Conservation (phyloP, 2,329 filamentous ascomycete genomes). For the Byssothecium circinans region DNA sequence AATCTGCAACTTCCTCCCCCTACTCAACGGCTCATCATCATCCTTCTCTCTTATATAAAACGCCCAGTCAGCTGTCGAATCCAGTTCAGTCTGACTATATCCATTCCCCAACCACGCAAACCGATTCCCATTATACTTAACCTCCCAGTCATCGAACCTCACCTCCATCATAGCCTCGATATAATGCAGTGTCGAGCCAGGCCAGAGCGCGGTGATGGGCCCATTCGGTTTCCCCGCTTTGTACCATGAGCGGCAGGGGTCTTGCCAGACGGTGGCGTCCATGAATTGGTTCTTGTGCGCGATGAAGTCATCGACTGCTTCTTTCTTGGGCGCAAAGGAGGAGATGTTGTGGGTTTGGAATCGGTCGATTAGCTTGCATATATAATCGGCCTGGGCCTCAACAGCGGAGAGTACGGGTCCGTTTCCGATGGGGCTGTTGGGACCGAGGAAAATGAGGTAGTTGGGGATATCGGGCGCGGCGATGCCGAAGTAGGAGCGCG, state of each 20-base stretch:
- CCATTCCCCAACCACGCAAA: conserved; percentile 46
- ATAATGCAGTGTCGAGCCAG: conserved; percentile 53
- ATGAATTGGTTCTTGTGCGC: conserved; percentile 51
- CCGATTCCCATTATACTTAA: conserved; percentile 43
- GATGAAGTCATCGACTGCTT: conserved; percentile 55
- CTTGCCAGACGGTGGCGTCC: conserved; percentile 50
- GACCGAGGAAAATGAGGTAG: conserved; percentile 47
- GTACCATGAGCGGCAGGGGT: conserved; percentile 51
- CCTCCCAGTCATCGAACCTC: conserved; percentile 52
- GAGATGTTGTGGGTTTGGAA: conserved; percentile 53
- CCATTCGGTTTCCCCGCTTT: conserved; percentile 37
- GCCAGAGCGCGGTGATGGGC: conserved; percentile 47
- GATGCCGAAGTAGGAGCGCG: conserved; percentile 51
- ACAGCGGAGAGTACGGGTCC: conserved; percentile 49
- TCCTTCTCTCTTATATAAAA: conserved; percentile 41
- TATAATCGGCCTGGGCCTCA: conserved; percentile 54
- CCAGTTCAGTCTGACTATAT: conserved; percentile 38
- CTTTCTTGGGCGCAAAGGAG: conserved; percentile 48
- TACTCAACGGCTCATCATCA: conserved; percentile 34
- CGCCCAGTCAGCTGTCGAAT: conserved; percentile 39
- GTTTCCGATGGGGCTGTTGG: conserved; percentile 48
- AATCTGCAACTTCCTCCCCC: conserved; percentile 28
- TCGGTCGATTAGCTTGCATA: conserved; percentile 54
- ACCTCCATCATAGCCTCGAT: conserved; percentile 52
- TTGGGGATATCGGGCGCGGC: conserved; percentile 53